Evolutionary conservation across 805 yeast species (phyloP), one percentile per base, ranked within the genome.

Genomic region (Sungouiozyma ichnusensis): DNA sequence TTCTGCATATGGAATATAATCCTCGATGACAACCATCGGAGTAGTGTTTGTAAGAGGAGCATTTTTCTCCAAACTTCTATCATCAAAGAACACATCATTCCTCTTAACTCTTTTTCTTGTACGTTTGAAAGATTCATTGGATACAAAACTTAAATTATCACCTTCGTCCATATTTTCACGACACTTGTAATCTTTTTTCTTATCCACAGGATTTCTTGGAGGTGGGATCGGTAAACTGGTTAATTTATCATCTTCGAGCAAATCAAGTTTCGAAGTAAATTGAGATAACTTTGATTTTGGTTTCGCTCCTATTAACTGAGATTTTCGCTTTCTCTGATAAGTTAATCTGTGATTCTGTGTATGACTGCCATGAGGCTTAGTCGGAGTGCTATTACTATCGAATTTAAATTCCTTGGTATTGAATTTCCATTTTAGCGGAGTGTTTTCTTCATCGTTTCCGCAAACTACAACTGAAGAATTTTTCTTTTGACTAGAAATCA

Each of bases 151-250:
- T 49, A 50, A 33, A 48, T 46, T 20, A 43, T 34, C n/a, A n/a
- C n/a, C 35, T 39, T 51, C 3, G 41, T 17, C 27, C 18, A 8
- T 20, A 37, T 34, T 2, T 27, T 14, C 5, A 9, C 11, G 13
- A 14, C 18, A 16, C 13, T 17, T 16, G 19, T 24, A 20, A 29
- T 24, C 16, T 8, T 35, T 27, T 15, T 31, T 37, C 3, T 29
- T 35, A 16, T 39, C 33, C 14, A 16, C 31, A 8, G 18, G 17
- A 11, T 27, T 16, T 1, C 20, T 32, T 9, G 63, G 63, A 3
- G 60, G 63, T 16, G 54, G 54, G 16, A 58, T 52, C 5, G 63
- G 63, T 13, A 58, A 44, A 20, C 57, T 54, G 2, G 62, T 58
- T 5, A 58, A 39, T 16, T 47, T 57, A 31, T 50, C 48, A 35